Conservation (phyloP, 148 eudicot species). For the Fagopyrum esculentum region DNA sequence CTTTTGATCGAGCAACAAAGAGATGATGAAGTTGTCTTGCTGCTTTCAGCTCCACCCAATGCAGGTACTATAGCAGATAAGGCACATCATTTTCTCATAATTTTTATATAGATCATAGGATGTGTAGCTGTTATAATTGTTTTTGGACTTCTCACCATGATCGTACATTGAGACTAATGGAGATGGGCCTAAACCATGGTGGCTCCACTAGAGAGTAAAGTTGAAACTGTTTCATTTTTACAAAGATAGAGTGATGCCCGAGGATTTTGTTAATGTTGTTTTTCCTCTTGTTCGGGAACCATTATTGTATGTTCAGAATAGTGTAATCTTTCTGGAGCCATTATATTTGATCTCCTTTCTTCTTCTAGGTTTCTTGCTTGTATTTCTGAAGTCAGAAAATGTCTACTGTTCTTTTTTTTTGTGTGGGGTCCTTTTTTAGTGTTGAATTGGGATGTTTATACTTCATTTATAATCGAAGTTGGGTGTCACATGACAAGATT, state of each 20-base stretch:
- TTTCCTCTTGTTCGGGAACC: constrained; percentile 66
- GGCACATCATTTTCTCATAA: background rate
- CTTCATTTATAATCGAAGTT: too few relatives aligned
- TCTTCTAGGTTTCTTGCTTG: too few relatives aligned
- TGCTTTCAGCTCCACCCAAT: constrained; percentile 66
- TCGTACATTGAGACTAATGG: constrained; percentile 23
- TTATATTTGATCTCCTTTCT: too few relatives aligned
- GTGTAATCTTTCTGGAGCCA: too few relatives aligned
- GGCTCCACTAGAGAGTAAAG: constrained; percentile 71
- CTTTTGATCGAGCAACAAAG: too few relatives aligned
- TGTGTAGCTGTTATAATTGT: background rate
- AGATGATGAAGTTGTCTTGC: constrained; percentile 68
- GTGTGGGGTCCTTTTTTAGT: background rate
- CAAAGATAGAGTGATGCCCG: too few relatives aligned
- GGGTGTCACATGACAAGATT: too few relatives aligned
- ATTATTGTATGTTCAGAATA: constrained; percentile 43
- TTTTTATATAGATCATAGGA: background rate
- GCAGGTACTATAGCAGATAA: constrained; percentile 32
- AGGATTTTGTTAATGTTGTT: constrained; percentile 59
- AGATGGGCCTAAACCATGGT: constrained; percentile 56
- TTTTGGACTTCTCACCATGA: constrained; percentile 22
- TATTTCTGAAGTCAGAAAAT: background rate
- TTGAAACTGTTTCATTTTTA: too few relatives aligned
- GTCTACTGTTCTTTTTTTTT: background rate
- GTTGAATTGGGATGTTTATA: too few relatives aligned